Percentiles rank a stretch among this genome's conserved stretches.
phyloP scores from a whole-genome alignment of 83 land plant genomes.

The Isoetes engelmannii region DNA sequence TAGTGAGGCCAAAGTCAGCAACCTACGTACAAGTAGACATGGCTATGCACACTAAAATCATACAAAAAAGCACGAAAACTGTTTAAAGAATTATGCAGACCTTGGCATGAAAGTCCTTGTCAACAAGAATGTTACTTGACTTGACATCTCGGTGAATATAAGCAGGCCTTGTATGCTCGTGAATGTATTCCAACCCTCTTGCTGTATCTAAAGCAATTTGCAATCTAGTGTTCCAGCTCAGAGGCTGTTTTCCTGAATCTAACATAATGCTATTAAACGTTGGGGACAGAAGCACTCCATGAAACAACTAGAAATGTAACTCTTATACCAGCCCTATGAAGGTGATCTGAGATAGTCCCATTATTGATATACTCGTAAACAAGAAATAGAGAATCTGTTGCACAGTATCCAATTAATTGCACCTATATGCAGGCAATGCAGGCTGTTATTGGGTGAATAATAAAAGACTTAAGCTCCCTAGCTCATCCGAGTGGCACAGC shows the following conservation, averaged over 20 bases:
- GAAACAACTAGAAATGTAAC: not conserved
- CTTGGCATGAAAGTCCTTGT: slow-evolving; percentile 63
- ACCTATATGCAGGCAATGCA: slow-evolving; percentile 48
- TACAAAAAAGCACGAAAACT: no score
- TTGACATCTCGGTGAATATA: slow-evolving; percentile 95
- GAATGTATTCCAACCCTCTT: slow-evolving; percentile 89
- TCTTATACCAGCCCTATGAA: slow-evolving; percentile 51
- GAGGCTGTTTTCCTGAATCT: slow-evolving; percentile 42
- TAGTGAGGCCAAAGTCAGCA: slow-evolving; percentile 72
- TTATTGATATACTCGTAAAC: slow-evolving; percentile 85
- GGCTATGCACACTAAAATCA: no score
- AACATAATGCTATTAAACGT: no score
- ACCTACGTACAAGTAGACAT: slow-evolving; percentile 31
- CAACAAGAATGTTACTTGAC: slow-evolving; percentile 83
- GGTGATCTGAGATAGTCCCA: slow-evolving; percentile 76
- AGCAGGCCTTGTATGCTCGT: slow-evolving; percentile 90
- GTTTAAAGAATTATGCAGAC: slow-evolving; percentile 12
- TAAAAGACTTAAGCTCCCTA: no score
- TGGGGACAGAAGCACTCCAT: no score
- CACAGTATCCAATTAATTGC: slow-evolving; percentile 81
- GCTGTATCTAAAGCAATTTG: slow-evolving; percentile 95
- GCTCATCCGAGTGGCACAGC: no score
- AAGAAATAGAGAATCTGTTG: slow-evolving; percentile 63
- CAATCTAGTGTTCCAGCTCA: slow-evolving; percentile 68
- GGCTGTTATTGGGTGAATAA: no score